Conservation (phyloP, 1,284 basidiomycete species). For the Papiliotrema nemorosa region DNA sequence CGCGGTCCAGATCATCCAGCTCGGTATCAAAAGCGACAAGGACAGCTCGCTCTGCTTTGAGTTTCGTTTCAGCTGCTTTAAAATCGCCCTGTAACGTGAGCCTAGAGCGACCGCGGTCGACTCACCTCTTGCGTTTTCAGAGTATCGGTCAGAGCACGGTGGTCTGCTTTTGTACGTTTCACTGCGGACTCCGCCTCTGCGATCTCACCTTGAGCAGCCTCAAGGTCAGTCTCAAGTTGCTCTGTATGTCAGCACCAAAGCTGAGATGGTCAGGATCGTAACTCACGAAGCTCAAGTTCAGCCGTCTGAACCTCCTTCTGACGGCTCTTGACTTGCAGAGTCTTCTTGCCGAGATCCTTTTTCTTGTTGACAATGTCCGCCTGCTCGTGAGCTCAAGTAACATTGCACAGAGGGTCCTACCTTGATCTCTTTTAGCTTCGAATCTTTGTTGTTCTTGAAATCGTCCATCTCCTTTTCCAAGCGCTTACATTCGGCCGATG, state of each 20-base stretch:
- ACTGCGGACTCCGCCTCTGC: conserved; percentile 61
- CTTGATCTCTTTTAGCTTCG: conserved; percentile 92
- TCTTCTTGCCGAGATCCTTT: conserved; percentile 72
- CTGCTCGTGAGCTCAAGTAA: conserved; percentile 45
- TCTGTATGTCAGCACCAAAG: conserved; percentile 52
- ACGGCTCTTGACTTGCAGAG: conserved; percentile 73
- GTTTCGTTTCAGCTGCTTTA: conserved; percentile 65
- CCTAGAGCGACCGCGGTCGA: background rate
- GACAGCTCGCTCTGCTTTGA: conserved; percentile 78
- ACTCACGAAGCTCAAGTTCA: conserved; percentile 75
- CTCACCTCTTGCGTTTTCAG: conserved; percentile 58
- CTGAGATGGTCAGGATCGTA: background rate
- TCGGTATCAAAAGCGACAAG: conserved; percentile 85
- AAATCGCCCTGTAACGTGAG: conserved; percentile 54
- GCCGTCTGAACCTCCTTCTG: conserved; percentile 88
- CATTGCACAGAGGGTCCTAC: conserved; percentile 48
- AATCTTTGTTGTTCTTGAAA: conserved; percentile 97
- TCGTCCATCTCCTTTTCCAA: conserved; percentile 96
- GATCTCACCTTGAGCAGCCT: conserved; percentile 58
- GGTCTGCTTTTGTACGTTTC: conserved; percentile 54
- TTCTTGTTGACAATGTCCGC: conserved; percentile 77
- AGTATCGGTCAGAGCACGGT: conserved; percentile 54
- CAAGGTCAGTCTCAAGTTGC: conserved; percentile 78
- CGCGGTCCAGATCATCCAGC: conserved; percentile 72
- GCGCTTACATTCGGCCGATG: conserved; percentile 73